phyloP scores from a whole-genome alignment of 2,329 filamentous ascomycete species.

The Cryphonectria carpinicola region DNA sequence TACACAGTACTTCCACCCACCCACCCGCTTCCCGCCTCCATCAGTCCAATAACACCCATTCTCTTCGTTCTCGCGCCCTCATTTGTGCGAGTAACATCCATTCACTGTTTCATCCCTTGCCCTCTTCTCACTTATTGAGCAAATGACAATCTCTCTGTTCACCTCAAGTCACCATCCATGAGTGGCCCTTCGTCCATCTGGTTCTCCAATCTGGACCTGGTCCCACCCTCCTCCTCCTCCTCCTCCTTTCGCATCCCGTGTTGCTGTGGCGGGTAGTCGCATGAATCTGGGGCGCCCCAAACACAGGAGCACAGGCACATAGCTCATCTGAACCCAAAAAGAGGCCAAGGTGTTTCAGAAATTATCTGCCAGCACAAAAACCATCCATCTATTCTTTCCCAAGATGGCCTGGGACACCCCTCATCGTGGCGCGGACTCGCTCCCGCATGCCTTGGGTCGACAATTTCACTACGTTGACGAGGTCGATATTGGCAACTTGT shows the following conservation, averaged over 20 bases:
- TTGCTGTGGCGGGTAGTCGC: background rate
- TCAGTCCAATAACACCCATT: background rate
- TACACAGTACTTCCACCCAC: background rate
- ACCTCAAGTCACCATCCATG: constrained; percentile 14
- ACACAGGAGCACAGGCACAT: background rate
- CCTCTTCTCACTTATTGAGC: background rate
- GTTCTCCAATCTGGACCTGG: background rate
- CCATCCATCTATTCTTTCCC: constrained; percentile 13
- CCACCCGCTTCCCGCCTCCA: background rate
- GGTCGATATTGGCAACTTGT: constrained; percentile 13
- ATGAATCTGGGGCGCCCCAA: background rate
- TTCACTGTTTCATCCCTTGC: background rate
- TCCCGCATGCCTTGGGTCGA: constrained; percentile 14
- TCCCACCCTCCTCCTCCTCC: background rate
- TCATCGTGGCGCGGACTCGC: constrained; percentile 17
- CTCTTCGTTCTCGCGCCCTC: constrained; percentile 2
- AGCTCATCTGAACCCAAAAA: background rate
- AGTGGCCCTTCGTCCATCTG: constrained; percentile 11
- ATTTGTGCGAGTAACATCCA: constrained; percentile 3
- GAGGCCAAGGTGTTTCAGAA: background rate
- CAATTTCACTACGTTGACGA: constrained; percentile 18
- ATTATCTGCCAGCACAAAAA: constrained; percentile 13
- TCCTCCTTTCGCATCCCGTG: background rate
- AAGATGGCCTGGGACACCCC: constrained; percentile 25
- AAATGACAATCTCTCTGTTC: constrained; percentile 17